Base-by-base conservation (phyloP, 768 basidiomycete species). In the Boletus speciosus region DNA sequence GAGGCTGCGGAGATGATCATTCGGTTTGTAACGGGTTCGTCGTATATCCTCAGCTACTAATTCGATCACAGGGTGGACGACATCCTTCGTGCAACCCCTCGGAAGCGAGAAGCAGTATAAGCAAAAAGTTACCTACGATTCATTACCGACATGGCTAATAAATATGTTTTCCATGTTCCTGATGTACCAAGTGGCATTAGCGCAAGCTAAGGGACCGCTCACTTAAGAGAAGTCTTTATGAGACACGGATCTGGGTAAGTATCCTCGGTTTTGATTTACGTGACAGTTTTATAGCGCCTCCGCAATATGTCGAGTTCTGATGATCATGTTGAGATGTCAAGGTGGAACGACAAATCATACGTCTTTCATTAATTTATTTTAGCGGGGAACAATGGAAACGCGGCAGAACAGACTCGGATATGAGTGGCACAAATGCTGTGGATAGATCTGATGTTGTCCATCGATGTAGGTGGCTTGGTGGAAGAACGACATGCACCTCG, bases 1-100 rank as follows among this genome's bases (percentile, higher is more conserved):
- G 97, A 99, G 69, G 97, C 95, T 16, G 89, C 93, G 2, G 97
- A 98, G 78, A 98, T 98, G 96, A 98, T 99, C 61, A 82, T 99
- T 59, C 82, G 96, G 88, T 90, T 73, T 27, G 83, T 70, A 16
- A 9, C 9, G 2, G 8, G 36, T 46, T 47, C 19, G 46, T 37
- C 21, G 39, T 52, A 41, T 9, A n/a, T 42, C 35, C 45, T 10
- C 47, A 8, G 35, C 39, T 51, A 37, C 47, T 58, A 45, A 59
- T 54, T 36, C 32, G 11, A 47, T 29, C 47, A 9, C 54, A 94
- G 90, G 51, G 93, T 96, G 47, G 95, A 98, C 62, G 92, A 96
- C 68, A 96, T 97, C 61, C 77, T 96, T 58, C 80, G 92, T 47
- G 82, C 90, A 19, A 79, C 93, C 43, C 94, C 94, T 12, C 79